Conservation (phyloP, 257 asterid genomes). For the Rehmannia glutinosa region DNA sequence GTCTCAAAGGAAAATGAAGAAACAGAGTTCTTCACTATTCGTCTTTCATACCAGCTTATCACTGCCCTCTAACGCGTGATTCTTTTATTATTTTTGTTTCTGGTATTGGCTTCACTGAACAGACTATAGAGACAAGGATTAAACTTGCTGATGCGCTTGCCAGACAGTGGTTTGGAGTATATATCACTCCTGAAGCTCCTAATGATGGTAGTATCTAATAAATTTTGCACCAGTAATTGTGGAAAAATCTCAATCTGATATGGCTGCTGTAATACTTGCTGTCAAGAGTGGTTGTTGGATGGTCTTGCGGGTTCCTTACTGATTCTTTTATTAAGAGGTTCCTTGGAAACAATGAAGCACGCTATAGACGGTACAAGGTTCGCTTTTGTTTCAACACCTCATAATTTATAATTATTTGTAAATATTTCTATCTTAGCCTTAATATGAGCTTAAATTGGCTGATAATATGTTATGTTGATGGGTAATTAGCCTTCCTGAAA, state of each 20-base stretch:
- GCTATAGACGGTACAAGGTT: conserved; percentile 95
- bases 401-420: conserved; percentile 4
- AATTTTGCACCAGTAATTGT: conserved; percentile 14
- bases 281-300: conserved; percentile 94
- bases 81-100: conserved; percentile 7
- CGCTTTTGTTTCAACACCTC: conserved; percentile 20
- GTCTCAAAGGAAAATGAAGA: neutral
- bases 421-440: neutral
- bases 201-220: conserved; percentile 62
- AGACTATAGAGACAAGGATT: conserved; percentile 93
- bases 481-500: conserved; percentile 2
- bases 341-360: conserved; percentile 98
- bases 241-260: conserved; percentile 22
- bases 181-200: conserved; percentile 81
- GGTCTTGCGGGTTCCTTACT: conserved; percentile 97
- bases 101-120: conserved; percentile 41
- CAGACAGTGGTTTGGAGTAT: conserved; percentile 97
- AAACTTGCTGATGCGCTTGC: conserved; percentile 94
- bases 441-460: neutral
- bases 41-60: neutral
- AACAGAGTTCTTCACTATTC: neutral
- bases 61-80: neutral
- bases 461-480: conserved; percentile 1
- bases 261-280: conserved; percentile 26
- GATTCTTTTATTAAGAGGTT: conserved; percentile 78